Conservation (phyloP, 306 rosid species). For the Cucumis cinereus region DNA sequence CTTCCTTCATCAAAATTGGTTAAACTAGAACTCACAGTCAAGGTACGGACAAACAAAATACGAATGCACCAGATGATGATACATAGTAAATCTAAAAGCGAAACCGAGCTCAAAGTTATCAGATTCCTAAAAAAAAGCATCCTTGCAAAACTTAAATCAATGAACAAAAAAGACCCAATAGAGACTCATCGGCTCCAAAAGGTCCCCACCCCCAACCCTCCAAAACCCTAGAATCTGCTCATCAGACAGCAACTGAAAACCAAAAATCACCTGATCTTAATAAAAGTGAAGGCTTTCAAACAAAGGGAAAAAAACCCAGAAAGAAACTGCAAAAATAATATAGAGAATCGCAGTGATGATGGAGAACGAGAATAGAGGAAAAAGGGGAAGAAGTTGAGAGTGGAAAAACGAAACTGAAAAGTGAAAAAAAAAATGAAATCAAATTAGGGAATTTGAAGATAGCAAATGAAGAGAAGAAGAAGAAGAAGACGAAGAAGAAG, state of each 20-base stretch:
- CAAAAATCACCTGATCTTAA: neutral
- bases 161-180: neutral
- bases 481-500: neutral
- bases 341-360: neutral
- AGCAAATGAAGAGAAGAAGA: neutral
- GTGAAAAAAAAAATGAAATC: neutral
- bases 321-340: neutral
- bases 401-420: neutral
- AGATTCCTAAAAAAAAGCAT: neutral
- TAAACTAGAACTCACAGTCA: neutral
- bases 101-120: constrained; percentile 2
- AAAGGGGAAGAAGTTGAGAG: neutral
- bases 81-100: neutral
- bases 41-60: neutral
- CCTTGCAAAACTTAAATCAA: neutral
- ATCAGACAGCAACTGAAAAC: neutral
- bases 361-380: neutral
- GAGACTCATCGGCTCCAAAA: neutral
- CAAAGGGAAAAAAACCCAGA: neutral
- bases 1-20: neutral
- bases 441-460: neutral
- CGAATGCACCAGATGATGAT: neutral
- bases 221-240: constrained; percentile 1
- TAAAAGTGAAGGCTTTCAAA: neutral
- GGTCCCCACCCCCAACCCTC: neutral